phyloP scores from a whole-genome alignment of 306 rosid species.

The Crotalaria pallida region DNA sequence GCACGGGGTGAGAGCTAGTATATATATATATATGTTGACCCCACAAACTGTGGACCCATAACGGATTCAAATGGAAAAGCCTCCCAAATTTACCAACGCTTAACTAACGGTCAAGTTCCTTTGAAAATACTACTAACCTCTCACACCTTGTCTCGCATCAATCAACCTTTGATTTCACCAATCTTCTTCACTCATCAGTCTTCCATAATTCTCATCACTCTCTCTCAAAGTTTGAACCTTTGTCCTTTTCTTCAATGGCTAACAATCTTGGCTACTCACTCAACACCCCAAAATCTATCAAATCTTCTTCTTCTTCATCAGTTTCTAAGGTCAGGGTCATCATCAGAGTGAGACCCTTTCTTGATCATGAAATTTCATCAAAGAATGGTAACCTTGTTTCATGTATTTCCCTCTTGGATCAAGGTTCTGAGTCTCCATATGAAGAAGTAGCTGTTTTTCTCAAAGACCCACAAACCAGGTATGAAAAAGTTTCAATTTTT shows the following conservation, averaged over 20 bases:
- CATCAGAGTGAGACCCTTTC: conserved; percentile 84
- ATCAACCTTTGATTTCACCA: background rate
- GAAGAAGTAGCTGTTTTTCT: conserved; percentile 66
- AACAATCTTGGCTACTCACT: conserved; percentile 4
- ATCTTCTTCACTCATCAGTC: background rate
- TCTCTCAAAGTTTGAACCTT: background rate
- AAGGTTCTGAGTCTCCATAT: conserved; percentile 18
- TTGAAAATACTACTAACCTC: background rate
- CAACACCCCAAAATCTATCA: conserved; percentile 16
- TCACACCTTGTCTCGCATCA: background rate
- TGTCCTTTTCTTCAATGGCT: conserved; percentile 30
- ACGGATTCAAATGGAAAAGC: background rate
- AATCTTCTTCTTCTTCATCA: conserved; percentile 30
- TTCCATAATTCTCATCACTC: background rate
- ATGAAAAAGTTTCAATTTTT: background rate
- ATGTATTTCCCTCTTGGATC: conserved; percentile 52
- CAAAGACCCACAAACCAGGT: conserved; percentile 81
- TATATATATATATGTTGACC: no score
- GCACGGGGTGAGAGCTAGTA: no score
- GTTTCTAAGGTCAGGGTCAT: conserved; percentile 73
- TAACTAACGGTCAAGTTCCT: background rate
- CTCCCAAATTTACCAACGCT: background rate
- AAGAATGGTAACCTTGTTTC: conserved; percentile 28
- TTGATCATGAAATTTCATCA: conserved; percentile 40
- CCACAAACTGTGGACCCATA: background rate